Conservation (phyloP, 1,284 basidiomycete species). For the Moniliella sp. region DNA sequence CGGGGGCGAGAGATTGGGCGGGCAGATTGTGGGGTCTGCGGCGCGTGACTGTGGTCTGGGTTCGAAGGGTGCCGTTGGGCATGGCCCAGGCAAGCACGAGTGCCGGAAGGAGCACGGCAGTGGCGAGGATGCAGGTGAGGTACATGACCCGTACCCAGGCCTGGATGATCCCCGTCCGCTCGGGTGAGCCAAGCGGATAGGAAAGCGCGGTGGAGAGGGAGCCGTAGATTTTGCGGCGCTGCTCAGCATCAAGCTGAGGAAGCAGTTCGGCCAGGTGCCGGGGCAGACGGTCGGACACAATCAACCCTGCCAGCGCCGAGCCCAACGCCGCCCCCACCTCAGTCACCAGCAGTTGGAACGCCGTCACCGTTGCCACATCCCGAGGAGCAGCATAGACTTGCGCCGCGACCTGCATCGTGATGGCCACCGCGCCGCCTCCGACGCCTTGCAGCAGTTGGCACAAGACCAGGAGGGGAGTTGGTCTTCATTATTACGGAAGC, state of each 20-base stretch:
- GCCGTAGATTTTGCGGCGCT: constrained; percentile 21
- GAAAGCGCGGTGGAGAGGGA: constrained; percentile 26
- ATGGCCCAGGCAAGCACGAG: constrained; percentile 15
- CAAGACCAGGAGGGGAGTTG: constrained; percentile 35
- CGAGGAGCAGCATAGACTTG: constrained; percentile 54
- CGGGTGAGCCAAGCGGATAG: constrained; percentile 22
- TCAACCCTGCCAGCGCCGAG: constrained; percentile 42
- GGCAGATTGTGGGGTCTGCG: too few relatives aligned
- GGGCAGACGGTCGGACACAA: constrained; percentile 47
- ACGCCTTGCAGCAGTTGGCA: constrained; percentile 51
- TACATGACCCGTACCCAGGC: constrained; percentile 29
- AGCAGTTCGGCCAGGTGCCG: constrained; percentile 42
- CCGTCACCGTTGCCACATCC: constrained; percentile 61
- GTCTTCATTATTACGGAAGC: constrained; percentile 47
- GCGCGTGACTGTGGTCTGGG: too few relatives aligned
- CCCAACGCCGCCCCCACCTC: constrained; percentile 57
- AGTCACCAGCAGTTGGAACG: constrained; percentile 54
- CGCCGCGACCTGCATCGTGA: constrained; percentile 50
- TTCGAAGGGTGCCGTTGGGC: too few relatives aligned
- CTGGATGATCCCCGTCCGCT: constrained; percentile 28
- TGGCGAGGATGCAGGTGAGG: constrained; percentile 17
- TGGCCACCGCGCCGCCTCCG: constrained; percentile 55
- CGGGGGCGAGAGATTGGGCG: too few relatives aligned
- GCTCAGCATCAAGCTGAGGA: constrained; percentile 18
- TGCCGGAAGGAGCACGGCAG: constrained; percentile 19